These are phyloP conservation scores for Suaeda aralocaspica DNA, from an alignment of 148 eudicot genomes.

Conservation along the genomic window DNA sequence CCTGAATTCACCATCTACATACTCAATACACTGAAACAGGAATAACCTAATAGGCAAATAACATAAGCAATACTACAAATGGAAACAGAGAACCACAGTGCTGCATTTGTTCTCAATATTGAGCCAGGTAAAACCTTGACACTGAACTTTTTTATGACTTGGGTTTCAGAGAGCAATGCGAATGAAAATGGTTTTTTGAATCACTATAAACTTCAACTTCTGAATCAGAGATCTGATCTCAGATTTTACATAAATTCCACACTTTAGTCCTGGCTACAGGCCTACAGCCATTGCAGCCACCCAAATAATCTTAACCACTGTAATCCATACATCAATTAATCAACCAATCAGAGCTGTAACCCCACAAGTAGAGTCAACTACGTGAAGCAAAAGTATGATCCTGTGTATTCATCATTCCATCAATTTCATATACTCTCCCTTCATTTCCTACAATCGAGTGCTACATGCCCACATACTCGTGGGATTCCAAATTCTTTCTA, in stretches of 20 bases:
- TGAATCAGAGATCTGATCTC: background rate
- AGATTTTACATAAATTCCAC: background rate
- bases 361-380: no score
- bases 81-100: background rate
- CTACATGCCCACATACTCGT: no score
- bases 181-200: background rate
- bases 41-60: background rate
- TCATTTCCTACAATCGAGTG: no score
- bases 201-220: background rate
- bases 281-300: no score
- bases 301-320: background rate
- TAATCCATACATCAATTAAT: background rate
- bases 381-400: no score
- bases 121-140: background rate
- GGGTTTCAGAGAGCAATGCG: background rate
- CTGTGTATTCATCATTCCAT: no score
- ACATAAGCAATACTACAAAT: background rate
- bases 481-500: no score
- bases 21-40: background rate
- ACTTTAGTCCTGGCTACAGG: background rate
- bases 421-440: no score
- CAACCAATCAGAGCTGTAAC: no score
- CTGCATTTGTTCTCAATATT: background rate
- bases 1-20: background rate
- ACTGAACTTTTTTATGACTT: no score